These are phyloP conservation scores for Chaetomium olivaceum DNA, from an alignment of 2,329 filamentous ascomycete genomes.

Conservation along the genomic window DNA sequence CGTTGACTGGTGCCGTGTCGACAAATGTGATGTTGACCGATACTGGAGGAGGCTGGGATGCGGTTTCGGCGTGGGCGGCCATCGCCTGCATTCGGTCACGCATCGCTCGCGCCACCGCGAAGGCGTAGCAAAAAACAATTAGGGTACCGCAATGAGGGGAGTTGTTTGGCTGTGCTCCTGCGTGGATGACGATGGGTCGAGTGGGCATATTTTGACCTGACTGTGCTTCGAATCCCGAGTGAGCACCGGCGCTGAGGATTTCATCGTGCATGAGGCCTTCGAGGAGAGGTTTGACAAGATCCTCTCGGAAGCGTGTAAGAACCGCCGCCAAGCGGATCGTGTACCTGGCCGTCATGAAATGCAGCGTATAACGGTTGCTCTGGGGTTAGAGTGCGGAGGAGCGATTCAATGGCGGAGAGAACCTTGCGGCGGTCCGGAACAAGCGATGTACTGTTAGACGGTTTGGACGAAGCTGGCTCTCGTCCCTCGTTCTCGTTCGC, in stretches of 20 bases:
- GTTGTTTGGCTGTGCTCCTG: slow-evolving; percentile 20
- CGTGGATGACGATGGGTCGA: slow-evolving; percentile 16
- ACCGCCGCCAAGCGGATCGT: slow-evolving; percentile 18
- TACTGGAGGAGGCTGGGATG: slow-evolving; percentile 1
- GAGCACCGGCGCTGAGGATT: background rate
- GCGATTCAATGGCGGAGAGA: slow-evolving; percentile 4
- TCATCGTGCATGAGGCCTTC: slow-evolving; percentile 11
- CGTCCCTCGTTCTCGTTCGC: background rate
- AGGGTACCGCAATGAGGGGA: slow-evolving; percentile 18
- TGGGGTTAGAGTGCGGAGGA: slow-evolving; percentile 3
- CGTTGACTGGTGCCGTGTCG: slow-evolving; percentile 17
- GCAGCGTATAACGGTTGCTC: slow-evolving; percentile 6
- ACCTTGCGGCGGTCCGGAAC: background rate
- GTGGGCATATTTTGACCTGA: background rate
- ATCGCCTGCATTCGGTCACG: slow-evolving; percentile 11
- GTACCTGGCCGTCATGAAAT: slow-evolving; percentile 18
- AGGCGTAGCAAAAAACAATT: slow-evolving; percentile 16
- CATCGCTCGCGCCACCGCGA: slow-evolving; percentile 16
- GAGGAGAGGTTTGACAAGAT: slow-evolving; percentile 10
- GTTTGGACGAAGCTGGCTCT: background rate
- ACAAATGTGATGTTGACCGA: slow-evolving; percentile 18
- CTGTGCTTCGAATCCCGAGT: background rate
- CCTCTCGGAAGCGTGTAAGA: slow-evolving; percentile 19
- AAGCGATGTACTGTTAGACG: background rate
- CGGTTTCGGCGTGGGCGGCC: background rate